Evolutionary conservation across 1,139 yeast species (phyloP).

Genomic region (Yamadazyma siamensis): DNA sequence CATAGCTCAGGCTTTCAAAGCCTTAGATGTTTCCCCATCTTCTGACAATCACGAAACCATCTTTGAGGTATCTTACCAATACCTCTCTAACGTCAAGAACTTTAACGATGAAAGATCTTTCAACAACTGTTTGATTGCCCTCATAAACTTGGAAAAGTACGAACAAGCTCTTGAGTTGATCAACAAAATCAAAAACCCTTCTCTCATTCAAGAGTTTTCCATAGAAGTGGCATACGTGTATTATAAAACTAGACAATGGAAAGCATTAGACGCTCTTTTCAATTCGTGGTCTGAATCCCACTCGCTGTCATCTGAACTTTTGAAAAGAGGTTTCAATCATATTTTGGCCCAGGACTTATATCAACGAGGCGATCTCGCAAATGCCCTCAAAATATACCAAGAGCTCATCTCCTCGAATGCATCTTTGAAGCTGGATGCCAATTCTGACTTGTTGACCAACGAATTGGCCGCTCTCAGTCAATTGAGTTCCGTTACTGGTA

Average conservation of each 20-base stretch:
- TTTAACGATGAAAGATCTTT: slow-evolving; percentile 51
- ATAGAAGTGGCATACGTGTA: slow-evolving; percentile 67
- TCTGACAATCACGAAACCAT: slow-evolving; percentile 36
- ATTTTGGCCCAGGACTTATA: slow-evolving; percentile 81
- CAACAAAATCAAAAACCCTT: slow-evolving; percentile 32
- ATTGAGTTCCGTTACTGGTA: slow-evolving; percentile 17
- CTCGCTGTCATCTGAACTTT: slow-evolving; percentile 17
- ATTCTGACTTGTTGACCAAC: slow-evolving; percentile 63
- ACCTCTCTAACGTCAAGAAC: slow-evolving; percentile 37
- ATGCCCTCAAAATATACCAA: slow-evolving; percentile 56
- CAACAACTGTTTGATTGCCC: slow-evolving; percentile 62
- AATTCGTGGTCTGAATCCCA: slow-evolving; percentile 21
- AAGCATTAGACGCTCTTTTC: slow-evolving; percentile 40
- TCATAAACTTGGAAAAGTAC: slow-evolving; percentile 72
- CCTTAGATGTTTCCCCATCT: slow-evolving; percentile 30
- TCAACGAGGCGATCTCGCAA: slow-evolving; percentile 55
- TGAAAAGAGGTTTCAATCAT: slow-evolving; percentile 58
- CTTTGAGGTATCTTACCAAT: slow-evolving; percentile 42
- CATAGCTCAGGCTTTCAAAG: slow-evolving; percentile 42
- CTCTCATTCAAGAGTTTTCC: slow-evolving; percentile 31
- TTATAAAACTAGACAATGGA: slow-evolving; percentile 58
- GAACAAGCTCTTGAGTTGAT: slow-evolving; percentile 51
- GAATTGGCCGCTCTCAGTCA: slow-evolving; percentile 69
- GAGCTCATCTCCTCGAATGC: slow-evolving; percentile 41
- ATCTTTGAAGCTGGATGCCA: slow-evolving; percentile 31